A percentile compares a stretch with the other conserved stretches of the same genome.
Evolutionary conservation across 2,329 filamentous ascomycete genomes (phyloP).

Genomic region (Botryosphaeria dothidea): DNA sequence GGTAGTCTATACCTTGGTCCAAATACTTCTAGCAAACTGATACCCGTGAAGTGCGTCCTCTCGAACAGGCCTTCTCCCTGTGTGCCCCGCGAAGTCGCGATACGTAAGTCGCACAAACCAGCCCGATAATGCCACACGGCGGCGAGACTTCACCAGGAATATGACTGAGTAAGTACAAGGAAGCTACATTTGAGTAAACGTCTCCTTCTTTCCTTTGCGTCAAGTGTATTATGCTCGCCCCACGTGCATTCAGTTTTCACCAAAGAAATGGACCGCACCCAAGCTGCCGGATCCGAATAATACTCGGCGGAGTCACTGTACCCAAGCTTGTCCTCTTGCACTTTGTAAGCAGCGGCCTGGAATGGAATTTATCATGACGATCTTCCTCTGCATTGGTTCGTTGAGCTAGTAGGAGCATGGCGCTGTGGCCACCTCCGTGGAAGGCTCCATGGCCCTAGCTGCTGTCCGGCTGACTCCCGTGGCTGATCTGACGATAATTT

Average conservation of each 20-base stretch:
- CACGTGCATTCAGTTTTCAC: background rate
- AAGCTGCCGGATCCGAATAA: background rate
- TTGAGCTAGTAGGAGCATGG: background rate
- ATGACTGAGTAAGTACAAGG: background rate
- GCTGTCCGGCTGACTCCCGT: constrained; percentile 11
- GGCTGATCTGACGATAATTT: constrained; percentile 1
- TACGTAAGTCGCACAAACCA: background rate
- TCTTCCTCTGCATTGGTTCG: background rate
- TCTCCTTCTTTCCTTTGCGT: background rate
- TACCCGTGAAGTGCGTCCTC: background rate
- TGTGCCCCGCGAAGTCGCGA: background rate
- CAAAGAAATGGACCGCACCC: background rate
- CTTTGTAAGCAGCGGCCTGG: background rate
- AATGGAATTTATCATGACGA: background rate
- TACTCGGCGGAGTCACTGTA: background rate
- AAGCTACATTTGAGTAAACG: background rate
- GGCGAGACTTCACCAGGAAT: background rate
- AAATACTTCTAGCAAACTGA: background rate
- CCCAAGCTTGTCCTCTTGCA: background rate
- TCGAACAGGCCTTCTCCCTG: background rate
- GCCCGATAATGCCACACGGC: background rate
- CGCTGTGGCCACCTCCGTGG: background rate
- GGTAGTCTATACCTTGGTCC: background rate
- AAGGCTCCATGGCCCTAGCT: background rate
- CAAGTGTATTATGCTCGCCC: background rate